These are phyloP conservation scores for Staphylotrichum tortipilum DNA, from an alignment of 495 filamentous ascomycete genomes.

Conservation along the genomic window DNA sequence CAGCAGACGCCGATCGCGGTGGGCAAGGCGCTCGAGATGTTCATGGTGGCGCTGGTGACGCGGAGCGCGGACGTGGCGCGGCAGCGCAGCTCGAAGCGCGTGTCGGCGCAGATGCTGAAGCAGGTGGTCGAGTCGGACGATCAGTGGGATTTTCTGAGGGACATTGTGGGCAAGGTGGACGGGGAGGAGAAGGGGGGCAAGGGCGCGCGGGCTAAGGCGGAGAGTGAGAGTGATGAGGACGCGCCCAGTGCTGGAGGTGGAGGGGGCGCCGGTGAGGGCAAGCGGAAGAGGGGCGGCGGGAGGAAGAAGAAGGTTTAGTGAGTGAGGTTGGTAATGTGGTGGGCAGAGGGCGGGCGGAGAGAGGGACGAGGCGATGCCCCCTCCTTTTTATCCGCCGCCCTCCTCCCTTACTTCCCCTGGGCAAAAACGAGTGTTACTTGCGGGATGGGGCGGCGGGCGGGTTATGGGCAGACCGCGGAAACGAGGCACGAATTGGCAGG, in stretches of 20 bases:
- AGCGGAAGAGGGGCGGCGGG: slow-evolving; percentile 36
- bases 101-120: slow-evolving; percentile 85
- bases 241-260: not conserved
- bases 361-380: not conserved
- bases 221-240: slow-evolving; percentile 37
- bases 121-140: slow-evolving; percentile 75
- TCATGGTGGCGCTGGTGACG: slow-evolving; percentile 89
- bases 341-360: too few species aligned
- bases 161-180: slow-evolving; percentile 82
- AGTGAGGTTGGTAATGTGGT: not conserved
- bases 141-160: slow-evolving; percentile 83
- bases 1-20: slow-evolving; percentile 94
- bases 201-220: slow-evolving; percentile 23
- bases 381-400: too few species aligned
- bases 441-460: too few species aligned
- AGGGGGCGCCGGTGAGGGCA: slow-evolving; percentile 10
- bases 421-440: too few species aligned
- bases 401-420: too few species aligned
- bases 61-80: slow-evolving; percentile 78
- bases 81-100: slow-evolving; percentile 73
- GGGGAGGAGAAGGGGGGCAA: slow-evolving; percentile 46
- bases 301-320: slow-evolving; percentile 36
- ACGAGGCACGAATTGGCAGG: not conserved
- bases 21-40: slow-evolving; percentile 90
- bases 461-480: not conserved